A percentile compares a stretch with the other conserved stretches of the same genome.
phyloP scores from a whole-genome alignment of 2,329 filamentous ascomycete species.

The Claviceps maximensis region DNA sequence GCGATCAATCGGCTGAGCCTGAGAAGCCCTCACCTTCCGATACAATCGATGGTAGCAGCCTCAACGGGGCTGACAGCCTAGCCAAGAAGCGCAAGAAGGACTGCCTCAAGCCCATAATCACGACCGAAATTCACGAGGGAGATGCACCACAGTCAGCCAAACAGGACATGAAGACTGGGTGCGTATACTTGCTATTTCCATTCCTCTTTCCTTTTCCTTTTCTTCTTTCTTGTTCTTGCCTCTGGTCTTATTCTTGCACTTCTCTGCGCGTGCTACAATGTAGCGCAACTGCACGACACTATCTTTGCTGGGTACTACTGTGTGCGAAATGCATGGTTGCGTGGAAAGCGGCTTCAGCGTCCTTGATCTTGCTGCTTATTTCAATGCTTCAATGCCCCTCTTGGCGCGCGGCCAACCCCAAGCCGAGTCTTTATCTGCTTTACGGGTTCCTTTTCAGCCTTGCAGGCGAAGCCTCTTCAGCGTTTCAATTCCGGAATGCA shows the following conservation, averaged over 20 bases:
- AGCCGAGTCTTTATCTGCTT: background rate
- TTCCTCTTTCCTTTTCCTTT: background rate
- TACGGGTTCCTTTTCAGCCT: background rate
- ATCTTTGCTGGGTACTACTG: background rate
- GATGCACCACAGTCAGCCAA: background rate
- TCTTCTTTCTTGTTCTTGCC: background rate
- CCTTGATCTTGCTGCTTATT: background rate
- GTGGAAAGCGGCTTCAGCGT: background rate
- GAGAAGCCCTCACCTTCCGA: constrained; percentile 16
- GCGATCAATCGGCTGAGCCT: constrained; percentile 17
- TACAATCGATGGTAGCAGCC: constrained; percentile 7
- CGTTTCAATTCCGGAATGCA: background rate
- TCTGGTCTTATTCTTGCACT: background rate
- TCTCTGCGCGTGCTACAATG: background rate
- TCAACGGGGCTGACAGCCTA: constrained; percentile 18
- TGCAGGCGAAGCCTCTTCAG: background rate
- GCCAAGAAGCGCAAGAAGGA: constrained; percentile 65
- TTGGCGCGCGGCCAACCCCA: background rate
- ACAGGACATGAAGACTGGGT: constrained; percentile 23
- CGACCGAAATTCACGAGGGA: constrained; percentile 35
- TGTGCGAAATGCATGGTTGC: background rate
- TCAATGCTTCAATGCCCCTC: background rate
- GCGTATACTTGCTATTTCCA: constrained; percentile 13
- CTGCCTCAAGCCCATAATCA: constrained; percentile 62
- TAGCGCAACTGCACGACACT: background rate